These are phyloP conservation scores for Ajuga reptans DNA, from an alignment of 305 asterid genomes.

Conservation along the genomic window DNA sequence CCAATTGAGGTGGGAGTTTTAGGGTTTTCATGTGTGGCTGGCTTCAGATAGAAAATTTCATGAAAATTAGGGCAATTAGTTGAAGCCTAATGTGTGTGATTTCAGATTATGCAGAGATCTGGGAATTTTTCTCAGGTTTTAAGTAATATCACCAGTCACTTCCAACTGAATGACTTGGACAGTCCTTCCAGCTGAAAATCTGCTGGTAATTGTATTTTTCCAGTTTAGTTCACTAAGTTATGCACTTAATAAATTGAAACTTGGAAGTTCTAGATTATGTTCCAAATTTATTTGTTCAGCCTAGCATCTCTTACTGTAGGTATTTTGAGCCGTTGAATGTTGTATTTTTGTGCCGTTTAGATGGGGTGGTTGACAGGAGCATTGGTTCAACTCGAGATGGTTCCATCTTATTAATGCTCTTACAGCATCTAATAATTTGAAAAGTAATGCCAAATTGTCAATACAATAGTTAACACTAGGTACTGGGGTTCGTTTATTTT, in stretches of 20 bases:
- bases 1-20: constrained; percentile 17
- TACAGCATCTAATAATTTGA: neutral
- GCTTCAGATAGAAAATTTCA: neutral
- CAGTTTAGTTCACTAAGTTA: neutral
- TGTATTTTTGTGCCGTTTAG: neutral
- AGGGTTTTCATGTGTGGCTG: constrained; percentile 25
- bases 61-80: constrained; percentile 9
- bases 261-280: neutral
- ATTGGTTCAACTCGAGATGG: neutral
- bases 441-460: neutral
- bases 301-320: neutral
- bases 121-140: constrained; percentile 4
- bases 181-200: neutral
- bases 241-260: constrained; percentile 11
- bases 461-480: neutral
- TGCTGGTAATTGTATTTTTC: neutral
- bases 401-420: neutral
- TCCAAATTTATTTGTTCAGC: neutral
- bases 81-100: neutral
- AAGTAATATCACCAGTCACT: neutral
- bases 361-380: neutral
- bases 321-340: neutral
- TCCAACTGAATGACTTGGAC: neutral
- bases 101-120: constrained; percentile 22
- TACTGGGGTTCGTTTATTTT: neutral